Evolutionary conservation across 148 eudicot species (phyloP).

Genomic region (Arbutus unedo): DNA sequence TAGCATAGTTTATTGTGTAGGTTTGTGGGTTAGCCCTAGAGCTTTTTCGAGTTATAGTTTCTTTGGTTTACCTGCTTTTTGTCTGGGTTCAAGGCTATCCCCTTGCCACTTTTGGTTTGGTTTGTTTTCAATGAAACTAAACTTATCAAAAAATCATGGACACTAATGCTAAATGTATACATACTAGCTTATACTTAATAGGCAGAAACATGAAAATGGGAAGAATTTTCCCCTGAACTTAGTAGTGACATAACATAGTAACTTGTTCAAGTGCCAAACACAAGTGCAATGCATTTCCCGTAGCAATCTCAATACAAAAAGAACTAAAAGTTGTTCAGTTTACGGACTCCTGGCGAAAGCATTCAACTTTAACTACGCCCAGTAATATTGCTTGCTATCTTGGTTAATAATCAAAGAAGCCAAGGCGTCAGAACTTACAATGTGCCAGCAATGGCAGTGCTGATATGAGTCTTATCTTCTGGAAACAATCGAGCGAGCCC

Average conservation of each 20-base stretch:
- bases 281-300: not conserved
- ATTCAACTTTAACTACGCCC: not conserved
- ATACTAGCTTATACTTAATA: not conserved
- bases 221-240: no score
- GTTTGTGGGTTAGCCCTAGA: no score
- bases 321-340: not conserved
- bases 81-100: no score
- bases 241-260: no score
- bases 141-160: no score
- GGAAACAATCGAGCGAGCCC: constrained; percentile 53
- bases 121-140: no score
- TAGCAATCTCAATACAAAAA: not conserved
- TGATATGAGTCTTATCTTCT: constrained; percentile 53
- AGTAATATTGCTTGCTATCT: not conserved
- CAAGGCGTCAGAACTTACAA: constrained; percentile 30
- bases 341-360: not conserved
- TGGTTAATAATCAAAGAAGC: not conserved
- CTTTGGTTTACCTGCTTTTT: no score
- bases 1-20: no score
- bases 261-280: not conserved
- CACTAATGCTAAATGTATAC: no score
- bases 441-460: constrained; percentile 71
- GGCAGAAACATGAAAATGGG: not conserved
- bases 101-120: no score
- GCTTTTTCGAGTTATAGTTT: no score